Evolutionary conservation across 768 basidiomycete species (phyloP), one percentile per base, ranked within the genome.

Genomic region (Suillus cothurnatus): DNA sequence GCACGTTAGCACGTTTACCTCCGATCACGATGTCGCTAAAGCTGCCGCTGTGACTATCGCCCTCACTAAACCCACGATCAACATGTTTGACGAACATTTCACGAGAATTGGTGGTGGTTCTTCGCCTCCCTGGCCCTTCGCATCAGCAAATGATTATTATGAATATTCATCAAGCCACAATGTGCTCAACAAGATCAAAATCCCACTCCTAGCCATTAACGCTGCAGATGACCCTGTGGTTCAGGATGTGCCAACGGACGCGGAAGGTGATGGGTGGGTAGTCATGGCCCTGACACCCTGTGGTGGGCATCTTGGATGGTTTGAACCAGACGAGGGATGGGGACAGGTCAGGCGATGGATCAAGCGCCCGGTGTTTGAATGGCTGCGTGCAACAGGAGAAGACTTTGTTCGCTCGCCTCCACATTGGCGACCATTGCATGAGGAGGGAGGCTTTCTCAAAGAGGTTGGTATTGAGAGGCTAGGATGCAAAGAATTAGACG

Each of bases 241-340:
- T 26, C 82, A 80, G 55, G 79, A 85, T 62, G 81, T 89, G 45
- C 91, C 90, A 36, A 81, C 84, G 73, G 81, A 88, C 64, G 81
- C 80, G 8, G 82, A 80, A 64, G 82, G 80, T 31, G 86, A 85
- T 68, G 80, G 79, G 6, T 83, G 83, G 71, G 83, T 88, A 17
- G 79, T 85, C 4, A 86, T 89, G 78, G 87, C 80, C 26, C 71
- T 89, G 56, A 93, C 93, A 0, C 75, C 79, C 36, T 76, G 80
- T 26, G 93, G 92, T 1, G 92, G 92, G 0, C 92, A 94, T 78
- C 81, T 94, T 17, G 94, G 94, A 43, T 96, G 92, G 92, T 93
- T 93, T 69, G 85, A 91, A 76, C 75, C 81, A 34, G 81, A 80
- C 43, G 72, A 74, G 31, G 70, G 64, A 39, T 77, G 74, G 69